A percentile compares a stretch with the other conserved stretches of the same genome.
Evolutionary conservation across 129 eudicot species (phyloP).

Genomic region (Gnaphalium uliginosum): DNA sequence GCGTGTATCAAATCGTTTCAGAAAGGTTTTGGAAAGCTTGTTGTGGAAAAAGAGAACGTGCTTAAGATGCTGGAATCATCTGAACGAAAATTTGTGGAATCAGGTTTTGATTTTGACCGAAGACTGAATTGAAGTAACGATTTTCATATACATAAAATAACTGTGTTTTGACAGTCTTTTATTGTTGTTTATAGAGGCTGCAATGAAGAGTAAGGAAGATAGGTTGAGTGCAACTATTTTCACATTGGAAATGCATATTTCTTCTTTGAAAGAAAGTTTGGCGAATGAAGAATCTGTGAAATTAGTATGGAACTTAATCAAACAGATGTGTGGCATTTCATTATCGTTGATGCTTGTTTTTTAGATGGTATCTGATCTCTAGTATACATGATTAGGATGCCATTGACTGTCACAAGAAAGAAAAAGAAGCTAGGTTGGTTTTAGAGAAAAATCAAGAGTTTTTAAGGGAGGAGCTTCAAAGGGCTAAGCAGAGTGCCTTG

Average conservation of each 20-base stretch:
- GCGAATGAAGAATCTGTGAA: constrained; percentile 50
- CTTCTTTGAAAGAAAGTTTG: constrained; percentile 43
- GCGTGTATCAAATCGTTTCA: constrained; percentile 56
- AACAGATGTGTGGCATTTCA: neutral
- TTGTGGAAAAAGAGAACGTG: constrained; percentile 44
- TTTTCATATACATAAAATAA: neutral
- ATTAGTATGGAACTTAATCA: constrained; percentile 32
- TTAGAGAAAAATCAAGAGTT: constrained; percentile 46
- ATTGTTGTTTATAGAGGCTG: constrained; percentile 37
- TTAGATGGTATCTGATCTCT: neutral
- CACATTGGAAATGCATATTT: constrained; percentile 30
- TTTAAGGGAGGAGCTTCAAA: constrained; percentile 45
- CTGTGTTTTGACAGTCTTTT: neutral
- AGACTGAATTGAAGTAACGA: neutral
- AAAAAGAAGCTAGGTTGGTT: constrained; percentile 48
- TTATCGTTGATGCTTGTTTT: constrained; percentile 1
- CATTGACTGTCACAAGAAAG: constrained; percentile 40
- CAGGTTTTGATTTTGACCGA: constrained; percentile 36
- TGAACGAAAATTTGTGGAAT: constrained; percentile 39
- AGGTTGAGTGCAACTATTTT: constrained; percentile 45
- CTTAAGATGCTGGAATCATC: constrained; percentile 38
- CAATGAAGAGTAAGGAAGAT: constrained; percentile 52
- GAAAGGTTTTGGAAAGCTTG: constrained; percentile 39
- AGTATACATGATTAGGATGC: constrained; percentile 37
- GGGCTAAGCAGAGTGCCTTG: constrained; percentile 39